These are phyloP conservation scores for Pseudogymnoascus sp. DNA, from an alignment of 2,329 filamentous ascomycete species.

Conservation along the genomic window DNA sequence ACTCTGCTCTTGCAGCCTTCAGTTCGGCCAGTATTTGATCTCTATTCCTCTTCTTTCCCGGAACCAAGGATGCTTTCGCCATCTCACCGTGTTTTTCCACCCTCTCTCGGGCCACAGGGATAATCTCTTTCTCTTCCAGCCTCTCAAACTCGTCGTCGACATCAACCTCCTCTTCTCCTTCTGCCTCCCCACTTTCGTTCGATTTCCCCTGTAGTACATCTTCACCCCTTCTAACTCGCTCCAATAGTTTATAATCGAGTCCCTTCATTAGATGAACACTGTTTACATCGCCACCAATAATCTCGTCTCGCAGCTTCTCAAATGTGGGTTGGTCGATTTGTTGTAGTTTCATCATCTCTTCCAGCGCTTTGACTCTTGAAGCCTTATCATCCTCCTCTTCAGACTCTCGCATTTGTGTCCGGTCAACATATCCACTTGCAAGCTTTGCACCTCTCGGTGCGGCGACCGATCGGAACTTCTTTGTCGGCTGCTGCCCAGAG, in stretches of 20 bases:
- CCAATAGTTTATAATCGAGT: conserved; percentile 73
- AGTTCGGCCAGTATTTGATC: conserved; percentile 61
- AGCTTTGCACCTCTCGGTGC: conserved; percentile 78
- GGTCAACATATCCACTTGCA: conserved; percentile 75
- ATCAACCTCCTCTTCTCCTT: conserved; percentile 32
- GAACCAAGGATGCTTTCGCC: conserved; percentile 42
- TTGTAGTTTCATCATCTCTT: conserved; percentile 72
- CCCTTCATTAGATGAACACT: conserved; percentile 89
- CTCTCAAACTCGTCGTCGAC: conserved; percentile 61
- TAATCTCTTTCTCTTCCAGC: conserved; percentile 47
- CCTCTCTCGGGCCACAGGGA: conserved; percentile 43
- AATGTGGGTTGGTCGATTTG: conserved; percentile 77
- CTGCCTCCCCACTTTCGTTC: conserved; percentile 18
- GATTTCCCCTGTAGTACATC: conserved; percentile 40
- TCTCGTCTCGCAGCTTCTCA: conserved; percentile 64
- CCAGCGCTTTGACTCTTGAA: conserved; percentile 66
- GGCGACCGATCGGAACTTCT: conserved; percentile 66
- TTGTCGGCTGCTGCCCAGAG: conserved; percentile 43
- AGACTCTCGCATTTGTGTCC: conserved; percentile 57
- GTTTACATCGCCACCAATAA: conserved; percentile 71
- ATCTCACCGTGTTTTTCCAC: conserved; percentile 51
- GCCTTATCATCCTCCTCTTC: conserved; percentile 48
- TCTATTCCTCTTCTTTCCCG: conserved; percentile 54
- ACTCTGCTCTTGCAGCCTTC: conserved; percentile 54
- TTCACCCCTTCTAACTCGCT: conserved; percentile 61